Evolutionary conservation across 176 grass and related monocot species (phyloP), one percentile per base, ranked within the genome.

Genomic region (Phragmites australis): DNA sequence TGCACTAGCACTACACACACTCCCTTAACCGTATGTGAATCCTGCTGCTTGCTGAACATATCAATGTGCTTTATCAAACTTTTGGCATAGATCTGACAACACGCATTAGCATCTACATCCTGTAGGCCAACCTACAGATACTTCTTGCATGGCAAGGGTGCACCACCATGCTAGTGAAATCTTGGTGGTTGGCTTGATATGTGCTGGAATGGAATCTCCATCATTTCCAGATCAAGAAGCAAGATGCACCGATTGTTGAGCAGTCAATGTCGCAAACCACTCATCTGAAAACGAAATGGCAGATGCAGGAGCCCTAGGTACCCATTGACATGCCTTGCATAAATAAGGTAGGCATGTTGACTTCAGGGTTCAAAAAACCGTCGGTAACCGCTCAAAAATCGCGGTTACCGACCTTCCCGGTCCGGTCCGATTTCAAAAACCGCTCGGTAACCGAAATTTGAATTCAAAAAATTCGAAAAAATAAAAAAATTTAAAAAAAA

Each of bases 151-250:
- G 39, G 8, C 52, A 43, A 56, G 18, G 53, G 49, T 26, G 52
- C 6, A 75, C 16, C 54, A 45, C 1, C 37, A 46, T 21, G 27
- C 32, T 56, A 12, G 23, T 16, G 51, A 69, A 27, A 22, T 27
- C 43, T 18, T 17, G 4, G 43, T 61, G 8, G 41, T 37, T 5
- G 34, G 5, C 34, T 37, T 37, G 34, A 2, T 37, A 37, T 37
- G 34, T 37, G 34, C 34, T 37, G 34, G 26, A 72, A 26, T 55
- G 72, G 43, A 68, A 68, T 45, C 26, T 30, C 17, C 8, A 68
- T 46, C 62, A 27, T 68, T 68, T 46, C 72, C 72, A 2, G 73
- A 69, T 59, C 64, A 62, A 60, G 74, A 70, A 51, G 16, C 52
- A 69, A 69, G 29, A 37, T 34, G 5, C 62, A 41, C 59, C 41